Percentiles rank a stretch among this genome's conserved stretches.
Conservation (phyloP, 179 eudicot species). For the Spergularia azorica region DNA sequence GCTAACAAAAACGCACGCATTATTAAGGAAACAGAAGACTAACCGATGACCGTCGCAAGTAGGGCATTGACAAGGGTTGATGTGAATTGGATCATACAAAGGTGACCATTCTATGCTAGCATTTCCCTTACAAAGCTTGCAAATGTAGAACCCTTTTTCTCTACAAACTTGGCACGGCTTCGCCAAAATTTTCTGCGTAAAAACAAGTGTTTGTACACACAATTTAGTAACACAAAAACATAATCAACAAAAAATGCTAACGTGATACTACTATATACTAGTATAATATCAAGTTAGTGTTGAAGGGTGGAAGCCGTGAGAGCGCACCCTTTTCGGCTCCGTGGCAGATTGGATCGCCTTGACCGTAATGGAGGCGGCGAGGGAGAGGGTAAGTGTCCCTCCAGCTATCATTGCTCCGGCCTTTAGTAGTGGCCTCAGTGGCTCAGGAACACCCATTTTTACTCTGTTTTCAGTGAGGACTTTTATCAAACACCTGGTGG, state of each 20-base stretch:
- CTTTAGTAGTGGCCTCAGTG: constrained; percentile 14
- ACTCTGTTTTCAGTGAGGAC: constrained; percentile 13
- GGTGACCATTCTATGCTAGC: constrained; percentile 74
- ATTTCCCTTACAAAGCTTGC: constrained; percentile 75
- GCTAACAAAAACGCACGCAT: too few species aligned
- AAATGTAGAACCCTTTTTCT: constrained; percentile 55
- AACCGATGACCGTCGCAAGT: constrained; percentile 79
- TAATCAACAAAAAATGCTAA: too few species aligned
- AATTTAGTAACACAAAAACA: too few species aligned
- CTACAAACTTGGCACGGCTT: constrained; percentile 56
- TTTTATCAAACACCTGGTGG: constrained; percentile 40
- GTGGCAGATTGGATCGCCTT: constrained; percentile 29
- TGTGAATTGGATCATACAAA: constrained; percentile 61
- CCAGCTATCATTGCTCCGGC: constrained; percentile 32
- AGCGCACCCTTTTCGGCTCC: constrained; percentile 33
- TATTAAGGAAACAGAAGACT: constrained; percentile 13
- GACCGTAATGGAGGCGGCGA: constrained; percentile 30
- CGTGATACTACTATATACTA: too few species aligned
- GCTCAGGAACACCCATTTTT: constrained; percentile 31
- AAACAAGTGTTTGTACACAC: background rate
- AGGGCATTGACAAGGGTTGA: constrained; percentile 83
- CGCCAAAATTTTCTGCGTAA: constrained; percentile 42
- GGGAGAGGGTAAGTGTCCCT: constrained; percentile 30
- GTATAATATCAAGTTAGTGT: too few species aligned
- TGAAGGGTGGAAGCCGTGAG: background rate